Base-by-base conservation (phyloP, 2,329 filamentous ascomycete genomes). In the Paecilomyces fulvus region DNA sequence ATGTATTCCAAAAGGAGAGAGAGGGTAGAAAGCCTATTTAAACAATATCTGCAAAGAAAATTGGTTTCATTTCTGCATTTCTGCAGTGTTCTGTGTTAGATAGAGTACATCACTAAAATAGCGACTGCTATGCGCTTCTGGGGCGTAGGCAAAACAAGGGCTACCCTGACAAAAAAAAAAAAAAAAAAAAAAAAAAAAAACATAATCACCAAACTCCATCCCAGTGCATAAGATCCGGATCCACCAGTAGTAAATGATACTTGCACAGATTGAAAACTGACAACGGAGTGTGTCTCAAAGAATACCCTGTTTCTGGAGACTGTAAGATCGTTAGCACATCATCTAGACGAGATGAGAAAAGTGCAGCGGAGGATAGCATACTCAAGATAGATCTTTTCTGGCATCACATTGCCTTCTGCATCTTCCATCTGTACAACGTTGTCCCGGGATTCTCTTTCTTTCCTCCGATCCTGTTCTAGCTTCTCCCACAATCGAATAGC, bases 401-500 rank as follows among this genome's bases (percentile, higher is more conserved):
- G 94, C 94, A 99, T 99, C 56, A 99, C 94, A 67, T 99, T 97
- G 51, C 94, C 94, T 70, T 95, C 89, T 0, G 85, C 89, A 72
- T 99, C 94, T 79, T 99, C 94, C 94, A 99, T 99, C 79, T 99
- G 91, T 52, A 97, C 90, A 9, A 99, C 83, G 58, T 88, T 90
- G 43, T 92, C 90, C 49, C 88, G 87, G 60, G 87, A 85, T 0
- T 87, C 79, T 70, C 85, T 87, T 61, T 85, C 84, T 72, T 84
- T 87, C 79, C 89, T 90, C 74, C 89, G 87, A 63, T 96, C 91
- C 56, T 84, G 80, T 70, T 95, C 88, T 23, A 99, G 87, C 80
- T 96, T 96, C 59, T 92, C 90, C 91, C 92, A 96, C 51, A 99
- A 78, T 61, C 84, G 84, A 67, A 91, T 76, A 1, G 94, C 94